phyloP scores from a whole-genome alignment of 441 rosid species.

The Bocquillonia castaneifolia region DNA sequence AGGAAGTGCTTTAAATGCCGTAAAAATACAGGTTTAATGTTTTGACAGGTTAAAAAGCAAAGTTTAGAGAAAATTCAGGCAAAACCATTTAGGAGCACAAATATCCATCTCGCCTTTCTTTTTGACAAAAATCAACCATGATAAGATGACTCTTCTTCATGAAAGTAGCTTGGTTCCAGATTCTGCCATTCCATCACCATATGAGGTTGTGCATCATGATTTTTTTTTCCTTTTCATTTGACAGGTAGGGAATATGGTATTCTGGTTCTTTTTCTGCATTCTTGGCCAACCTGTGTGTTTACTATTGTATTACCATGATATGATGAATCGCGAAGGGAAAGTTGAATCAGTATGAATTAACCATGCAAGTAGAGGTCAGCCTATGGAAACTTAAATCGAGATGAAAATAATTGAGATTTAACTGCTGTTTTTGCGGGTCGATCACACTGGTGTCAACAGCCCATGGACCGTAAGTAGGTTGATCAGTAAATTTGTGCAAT shows the following conservation, averaged over 20 bases:
- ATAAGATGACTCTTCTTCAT: no score
- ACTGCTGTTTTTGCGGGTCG: neutral
- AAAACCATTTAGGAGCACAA: no score
- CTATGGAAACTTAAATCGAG: no score
- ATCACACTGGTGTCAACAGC: neutral
- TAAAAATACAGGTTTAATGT: no score
- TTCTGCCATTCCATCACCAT: neutral
- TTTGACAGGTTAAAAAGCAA: no score
- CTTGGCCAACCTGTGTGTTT: conserved; percentile 96
- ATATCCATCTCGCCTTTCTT: neutral
- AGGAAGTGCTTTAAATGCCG: no score
- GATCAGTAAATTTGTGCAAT: conserved; percentile 16
- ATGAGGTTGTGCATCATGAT: no score
- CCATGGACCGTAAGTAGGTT: neutral
- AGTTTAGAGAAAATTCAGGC: no score
- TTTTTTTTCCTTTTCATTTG: no score
- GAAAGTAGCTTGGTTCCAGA: neutral
- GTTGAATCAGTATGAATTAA: conserved; percentile 22
- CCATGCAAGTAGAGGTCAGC: neutral
- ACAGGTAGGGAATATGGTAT: conserved; percentile 95
- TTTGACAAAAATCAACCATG: neutral
- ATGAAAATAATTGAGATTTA: neutral
- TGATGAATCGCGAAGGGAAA: conserved; percentile 74
- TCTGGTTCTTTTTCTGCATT: conserved; percentile 93
- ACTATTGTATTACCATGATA: conserved; percentile 88